A percentile compares a stretch with the other conserved stretches of the same genome.
Conservation (phyloP, 108 stramenopile genomes). For the Discostella pseudostelligera region DNA sequence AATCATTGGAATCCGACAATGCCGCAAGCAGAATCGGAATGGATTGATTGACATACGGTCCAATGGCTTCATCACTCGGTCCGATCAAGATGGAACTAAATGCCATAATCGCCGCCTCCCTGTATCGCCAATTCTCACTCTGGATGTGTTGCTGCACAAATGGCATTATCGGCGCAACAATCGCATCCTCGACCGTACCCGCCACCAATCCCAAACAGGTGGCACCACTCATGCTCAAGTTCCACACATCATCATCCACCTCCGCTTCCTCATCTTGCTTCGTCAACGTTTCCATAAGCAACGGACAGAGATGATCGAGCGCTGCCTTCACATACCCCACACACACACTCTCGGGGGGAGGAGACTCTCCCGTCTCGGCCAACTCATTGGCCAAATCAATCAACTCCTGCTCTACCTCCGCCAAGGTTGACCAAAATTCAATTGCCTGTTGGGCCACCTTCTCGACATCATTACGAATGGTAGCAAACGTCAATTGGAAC, state of each 20-base stretch:
- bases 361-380: constrained; percentile 45
- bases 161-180: constrained; percentile 82
- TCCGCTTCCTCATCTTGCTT: constrained; percentile 92
- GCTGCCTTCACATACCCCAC: constrained; percentile 79
- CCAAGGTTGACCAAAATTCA: constrained; percentile 94
- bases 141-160: constrained; percentile 89
- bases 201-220: constrained; percentile 82
- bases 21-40: constrained; percentile 81
- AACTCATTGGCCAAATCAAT: constrained; percentile 66
- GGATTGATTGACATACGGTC: constrained; percentile 75
- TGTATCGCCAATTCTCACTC: constrained; percentile 85
- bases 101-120: constrained; percentile 94
- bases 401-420: constrained; percentile 88
- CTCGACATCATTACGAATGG: constrained; percentile 86
- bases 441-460: constrained; percentile 84
- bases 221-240: constrained; percentile 86
- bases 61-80: constrained; percentile 72
- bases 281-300: constrained; percentile 80
- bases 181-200: constrained; percentile 77
- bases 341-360: constrained; percentile 53
- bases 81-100: constrained; percentile 91
- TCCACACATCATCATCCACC: constrained; percentile 76
- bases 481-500: constrained; percentile 87
- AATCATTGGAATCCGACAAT: constrained; percentile 70
- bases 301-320: constrained; percentile 74